Percentiles rank a stretch among this genome's conserved stretches.
Conservation (phyloP, 345 rosid species). For the Microcos paniculata region DNA sequence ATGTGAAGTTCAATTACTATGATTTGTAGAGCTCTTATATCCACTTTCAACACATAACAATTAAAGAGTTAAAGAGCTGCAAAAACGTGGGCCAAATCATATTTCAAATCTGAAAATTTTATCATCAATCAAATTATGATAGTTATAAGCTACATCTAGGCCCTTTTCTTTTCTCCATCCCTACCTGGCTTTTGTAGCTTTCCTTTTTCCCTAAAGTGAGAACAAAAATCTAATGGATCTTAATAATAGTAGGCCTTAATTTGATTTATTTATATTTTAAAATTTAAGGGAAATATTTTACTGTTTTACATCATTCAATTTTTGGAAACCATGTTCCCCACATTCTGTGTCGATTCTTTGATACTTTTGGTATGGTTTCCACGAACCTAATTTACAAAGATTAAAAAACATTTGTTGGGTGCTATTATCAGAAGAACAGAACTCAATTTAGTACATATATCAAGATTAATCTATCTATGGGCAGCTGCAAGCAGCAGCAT, state of each 20-base stretch:
- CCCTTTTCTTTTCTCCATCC: background rate
- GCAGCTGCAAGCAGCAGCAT: background rate
- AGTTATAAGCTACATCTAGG: background rate
- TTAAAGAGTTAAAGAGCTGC: background rate
- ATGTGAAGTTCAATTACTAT: background rate
- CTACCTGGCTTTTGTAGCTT: background rate
- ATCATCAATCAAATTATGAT: background rate
- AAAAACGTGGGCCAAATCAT: background rate
- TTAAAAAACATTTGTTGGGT: background rate
- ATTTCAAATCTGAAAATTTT: background rate
- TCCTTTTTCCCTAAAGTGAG: slow-evolving; percentile 5
- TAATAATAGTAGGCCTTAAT: background rate
- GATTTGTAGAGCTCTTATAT: background rate
- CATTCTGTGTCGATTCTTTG: background rate
- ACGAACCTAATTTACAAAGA: background rate
- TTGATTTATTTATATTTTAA: background rate
- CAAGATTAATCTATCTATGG: background rate
- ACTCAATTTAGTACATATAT: background rate
- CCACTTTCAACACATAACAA: background rate
- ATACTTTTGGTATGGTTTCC: background rate
- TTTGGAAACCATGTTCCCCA: background rate
- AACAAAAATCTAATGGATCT: slow-evolving; percentile 10
- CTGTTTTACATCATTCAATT: background rate
- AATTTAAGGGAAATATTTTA: background rate
- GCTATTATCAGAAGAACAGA: background rate